Base-by-base conservation (phyloP, 768 basidiomycete species). In the Boletus huronensis region DNA sequence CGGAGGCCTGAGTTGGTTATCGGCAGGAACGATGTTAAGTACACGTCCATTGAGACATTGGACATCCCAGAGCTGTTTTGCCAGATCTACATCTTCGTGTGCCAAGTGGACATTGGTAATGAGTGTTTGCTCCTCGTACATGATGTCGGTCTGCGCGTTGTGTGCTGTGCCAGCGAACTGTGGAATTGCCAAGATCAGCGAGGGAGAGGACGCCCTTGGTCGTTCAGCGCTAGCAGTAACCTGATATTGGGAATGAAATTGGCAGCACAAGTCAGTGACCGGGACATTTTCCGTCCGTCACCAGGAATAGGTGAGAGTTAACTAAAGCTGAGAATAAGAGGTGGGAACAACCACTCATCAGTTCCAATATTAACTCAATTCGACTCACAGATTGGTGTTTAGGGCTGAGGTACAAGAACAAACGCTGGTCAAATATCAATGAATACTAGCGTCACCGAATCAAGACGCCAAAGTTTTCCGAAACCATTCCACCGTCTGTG, bases 401-500 rank as follows among this genome's bases (percentile, higher is more conserved):
- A 17, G 29, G 25, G 14, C 28, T n/a, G 11, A 23, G 19, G 6
- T 48, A 32, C 46, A 41, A 25, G 25, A 6, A 36, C 32, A 14
- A 10, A 25, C 5, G 5, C 29, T n/a, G 21, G 13, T 21, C 16
- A 45, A 21, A 14, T 26, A 26, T 11, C 8, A 48, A 28, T 17
- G 8, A 38, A 28, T 11, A 9, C 19, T 5, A 16, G 13, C 21
- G 28, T 41, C 39, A 51, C 26, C n/a, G 6, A 23, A 43, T 57
- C 57, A 61, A 34, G 47, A 36, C 13, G 17, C 28, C 40, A 60
- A 59, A 1, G 77, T 77, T 55, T 74, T 77, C 52, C 70, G 54
- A 54, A 79, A 74, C 75, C 76, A 81, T 16, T 62, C 66, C 8
- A 73, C 65, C 0, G 71, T 70, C 52, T 78, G 75, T n/a, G 72